Evolutionary conservation across 768 basidiomycete genomes (phyloP), one percentile per base, ranked within the genome.

Genomic region (Tricholoma bakamatsutake): DNA sequence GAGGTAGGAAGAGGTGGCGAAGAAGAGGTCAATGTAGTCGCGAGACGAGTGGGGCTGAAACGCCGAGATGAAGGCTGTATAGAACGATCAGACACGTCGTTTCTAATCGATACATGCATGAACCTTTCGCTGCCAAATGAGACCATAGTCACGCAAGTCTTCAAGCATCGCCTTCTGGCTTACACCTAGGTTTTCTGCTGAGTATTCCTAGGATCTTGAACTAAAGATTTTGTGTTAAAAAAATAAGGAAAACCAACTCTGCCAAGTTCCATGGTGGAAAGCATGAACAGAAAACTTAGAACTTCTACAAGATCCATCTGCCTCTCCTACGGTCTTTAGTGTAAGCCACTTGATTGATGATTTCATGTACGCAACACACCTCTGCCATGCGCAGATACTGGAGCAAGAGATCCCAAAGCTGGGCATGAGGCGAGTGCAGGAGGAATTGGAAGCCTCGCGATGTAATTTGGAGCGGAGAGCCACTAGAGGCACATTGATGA

Each of bases 361-460:
- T 45, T 30, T 10, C n/a, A 52, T 42, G 11, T 30, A 17, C 40
- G 21, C 55, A 27, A 54, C 76, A 47, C 63, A 93, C 91, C 80
- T 93, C 90, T 21, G 87, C 85, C 73, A 90, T 82, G 58, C 86
- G 80, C 48, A 99, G 74, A 68, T 98, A 99, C 62, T 93, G 90
- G 30, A 98, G 80, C 57, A 99, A 72, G 33, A 98, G 74, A 66
- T 92, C 92, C 97, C 97, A 99, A 15, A 98, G 73, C 67, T 99
- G 97, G 28, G 86, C 90, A 63, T 97, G 92, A 18, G 96, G 90
- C 28, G 94, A 87, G 67, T 97, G 90, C 21, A 99, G 80, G 47
- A 99, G 80, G 67, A 99, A 98, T 66, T 98, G 96, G 68, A 99
- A 98, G 9, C 97, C 97, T 11, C 83, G 79, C 13, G 93, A 96